Evolutionary conservation across 176 grass and related monocot genomes (phyloP), one percentile per base, ranked within the genome.

Genomic region (Eremochloa ophiuroides): DNA sequence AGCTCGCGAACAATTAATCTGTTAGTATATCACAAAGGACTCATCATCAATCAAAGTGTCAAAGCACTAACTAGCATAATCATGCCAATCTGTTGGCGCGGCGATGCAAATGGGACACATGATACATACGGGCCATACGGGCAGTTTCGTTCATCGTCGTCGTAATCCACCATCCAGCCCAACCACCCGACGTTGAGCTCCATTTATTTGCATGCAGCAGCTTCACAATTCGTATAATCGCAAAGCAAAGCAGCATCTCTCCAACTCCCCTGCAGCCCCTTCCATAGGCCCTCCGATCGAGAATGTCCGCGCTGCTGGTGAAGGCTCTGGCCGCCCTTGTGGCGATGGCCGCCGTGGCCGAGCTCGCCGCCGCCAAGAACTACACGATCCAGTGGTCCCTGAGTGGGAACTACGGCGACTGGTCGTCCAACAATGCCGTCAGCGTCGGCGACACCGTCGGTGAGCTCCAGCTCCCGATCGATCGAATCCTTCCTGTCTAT

Each of bases 361-460:
- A 74, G 59, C 53, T 87, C 14, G 81, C 65, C 14, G 75, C 76
- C 12, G 76, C 41, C 42, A 85, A 59, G 62, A 85, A 66, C 55
- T 68, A 78, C 76, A 85, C 82, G 18, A 78, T 91, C 62, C 22
- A 28, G 34, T 91, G 89, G 89, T 38, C 77, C 46, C 7, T 3
- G 18, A 8, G 7, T 0, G 76, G 39, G 12, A 27, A 86, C 66
- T 85, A 86, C 48, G 44, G 51, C 51, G 80, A 83, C 71, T 92
- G 90, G 90, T 69, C 75, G 10, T 63, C 73, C 42, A 13, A 5
- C 51, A 83, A 78, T 72, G 23, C 29, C 2, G 79, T 92, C 82
- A 0, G 42, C 71, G 44, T 84, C 25, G 86, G 86, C 41, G 90
- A 92, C 79, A 85, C 70, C 87, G 82, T 92, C 74, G 69, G 90